Base-by-base conservation (phyloP, 1,284 basidiomycete species). In the Pseudozyma sp. region DNA sequence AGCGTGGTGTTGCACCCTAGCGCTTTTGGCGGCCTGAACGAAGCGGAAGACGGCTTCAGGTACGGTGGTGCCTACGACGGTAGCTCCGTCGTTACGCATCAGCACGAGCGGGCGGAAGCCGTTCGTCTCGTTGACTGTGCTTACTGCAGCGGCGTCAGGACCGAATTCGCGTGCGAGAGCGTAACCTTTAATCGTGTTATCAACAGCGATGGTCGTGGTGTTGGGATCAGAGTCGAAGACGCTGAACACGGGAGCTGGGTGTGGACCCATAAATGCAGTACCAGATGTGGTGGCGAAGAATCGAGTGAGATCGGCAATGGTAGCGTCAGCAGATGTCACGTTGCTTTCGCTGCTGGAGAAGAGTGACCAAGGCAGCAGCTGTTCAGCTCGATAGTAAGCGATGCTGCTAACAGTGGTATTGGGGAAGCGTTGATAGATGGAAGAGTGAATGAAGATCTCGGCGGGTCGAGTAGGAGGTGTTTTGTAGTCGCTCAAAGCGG, bases 61-160 rank as follows among this genome's bases (percentile, higher is more conserved):
- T 0, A 75, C 67, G 1, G 55, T 63, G 8, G 56, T 57, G 25
- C 67, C 72, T 1, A 62, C 67, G 0, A 70, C 60, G 0, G 68
- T 70, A 4, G 64, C 72, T 13, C 72, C 72, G 21, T 75, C 67
- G 57, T 75, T 66, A 42, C 68, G 67, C 72, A 75, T 70, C 18
- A 75, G 60, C 45, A 75, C 72, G 9, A 75, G 56, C 1, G 72
- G 72, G n/a, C 71, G 50, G 52, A 69, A 74, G 3, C 71, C 66
- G 16, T 54, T 51, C 2, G 52, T 61, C 34, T 65, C 39, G 35
- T 61, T 64, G 19, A 73, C 44, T 0, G 60, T 59, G 5, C 52
- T 31, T 6, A 55, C 50, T 1, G 55, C 5, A 9, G 70, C 55
- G 13, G 35, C 47, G 0, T 42, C 18, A 7, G 62, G 66, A 2